Conservation (phyloP, 2,329 filamentous ascomycete genomes). For the Aspergillus piperis region DNA sequence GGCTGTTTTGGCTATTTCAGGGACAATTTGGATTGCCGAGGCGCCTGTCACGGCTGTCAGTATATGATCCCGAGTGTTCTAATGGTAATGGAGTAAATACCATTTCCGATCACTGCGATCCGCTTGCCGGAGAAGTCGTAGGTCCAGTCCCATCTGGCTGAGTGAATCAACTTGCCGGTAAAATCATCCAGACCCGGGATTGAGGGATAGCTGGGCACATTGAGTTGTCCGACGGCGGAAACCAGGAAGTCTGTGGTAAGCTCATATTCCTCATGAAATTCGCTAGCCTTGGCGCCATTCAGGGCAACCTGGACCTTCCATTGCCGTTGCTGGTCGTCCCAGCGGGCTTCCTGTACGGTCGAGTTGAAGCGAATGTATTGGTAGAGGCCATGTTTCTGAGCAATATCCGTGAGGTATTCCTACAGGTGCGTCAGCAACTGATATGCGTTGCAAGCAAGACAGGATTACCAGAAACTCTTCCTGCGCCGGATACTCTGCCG, state of each 20-base stretch:
- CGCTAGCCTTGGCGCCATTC: slow-evolving; percentile 55
- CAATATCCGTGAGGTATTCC: slow-evolving; percentile 55
- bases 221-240: slow-evolving; percentile 61
- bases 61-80: not conserved
- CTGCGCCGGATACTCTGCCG: slow-evolving; percentile 59
- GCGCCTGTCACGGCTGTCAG: slow-evolving; percentile 44
- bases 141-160: slow-evolving; percentile 62
- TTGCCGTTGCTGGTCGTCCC: slow-evolving; percentile 55
- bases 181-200: slow-evolving; percentile 53
- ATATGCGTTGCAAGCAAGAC: no score
- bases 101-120: slow-evolving; percentile 62
- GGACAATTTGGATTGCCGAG: slow-evolving; percentile 61
- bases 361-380: slow-evolving; percentile 61
- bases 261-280: slow-evolving; percentile 55
- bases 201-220: slow-evolving; percentile 53
- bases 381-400: slow-evolving; percentile 57
- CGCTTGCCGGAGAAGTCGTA: slow-evolving; percentile 57
- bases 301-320: slow-evolving; percentile 56
- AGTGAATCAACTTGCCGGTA: slow-evolving; percentile 58
- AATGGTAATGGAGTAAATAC: slow-evolving; percentile 30
- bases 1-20: slow-evolving; percentile 56
- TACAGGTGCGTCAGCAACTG: slow-evolving; percentile 18
- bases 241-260: slow-evolving; percentile 59
- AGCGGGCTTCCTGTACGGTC: slow-evolving; percentile 53
- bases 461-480: slow-evolving; percentile 56